Percentiles rank a stretch among this genome's conserved stretches.
Evolutionary conservation across 2,329 filamentous ascomycete genomes (phyloP).

Genomic region (Colletotrichum orbiculare): DNA sequence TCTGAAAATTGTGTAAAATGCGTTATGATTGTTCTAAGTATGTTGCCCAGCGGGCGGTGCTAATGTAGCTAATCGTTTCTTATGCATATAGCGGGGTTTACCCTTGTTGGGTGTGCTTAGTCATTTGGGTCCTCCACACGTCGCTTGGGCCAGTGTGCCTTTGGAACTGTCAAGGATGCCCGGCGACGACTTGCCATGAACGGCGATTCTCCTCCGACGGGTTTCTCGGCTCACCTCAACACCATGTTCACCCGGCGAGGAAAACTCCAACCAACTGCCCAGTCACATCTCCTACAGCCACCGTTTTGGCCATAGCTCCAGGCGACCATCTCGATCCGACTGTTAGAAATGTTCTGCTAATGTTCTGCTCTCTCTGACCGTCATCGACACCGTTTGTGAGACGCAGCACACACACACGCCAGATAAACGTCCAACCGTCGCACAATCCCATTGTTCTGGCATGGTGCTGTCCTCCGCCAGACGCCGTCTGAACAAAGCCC

Average conservation of each 20-base stretch:
- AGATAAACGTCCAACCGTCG: conserved; percentile 24
- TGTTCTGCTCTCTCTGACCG: background rate
- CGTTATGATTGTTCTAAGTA: no score
- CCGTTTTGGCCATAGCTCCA: conserved; percentile 1
- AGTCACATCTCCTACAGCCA: conserved; percentile 5
- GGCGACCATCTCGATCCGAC: conserved; percentile 16
- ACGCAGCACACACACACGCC: conserved; percentile 11
- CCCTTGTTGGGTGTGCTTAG: no score
- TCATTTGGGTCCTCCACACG: no score
- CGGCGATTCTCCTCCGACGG: conserved; percentile 28
- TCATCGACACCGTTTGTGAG: background rate
- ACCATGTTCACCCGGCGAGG: conserved; percentile 10
- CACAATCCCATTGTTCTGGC: conserved; percentile 30
- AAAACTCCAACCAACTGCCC: conserved; percentile 4
- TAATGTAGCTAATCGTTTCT: no score
- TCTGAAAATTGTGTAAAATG: no score
- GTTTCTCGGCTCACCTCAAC: conserved; percentile 19
- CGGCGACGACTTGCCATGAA: conserved; percentile 11
- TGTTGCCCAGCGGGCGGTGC: no score
- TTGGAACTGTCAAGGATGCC: background rate
- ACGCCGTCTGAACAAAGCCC: conserved; percentile 28
- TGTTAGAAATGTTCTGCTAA: background rate
- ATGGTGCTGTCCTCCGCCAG: conserved; percentile 11
- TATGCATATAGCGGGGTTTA: no score
- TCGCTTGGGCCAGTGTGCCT: conserved; percentile 17